Percentiles rank a stretch among this genome's conserved stretches.
These are phyloP conservation scores for Paramecium primaurelia DNA, from an alignment of 73 alveolate genomes.

Conservation along the genomic window DNA sequence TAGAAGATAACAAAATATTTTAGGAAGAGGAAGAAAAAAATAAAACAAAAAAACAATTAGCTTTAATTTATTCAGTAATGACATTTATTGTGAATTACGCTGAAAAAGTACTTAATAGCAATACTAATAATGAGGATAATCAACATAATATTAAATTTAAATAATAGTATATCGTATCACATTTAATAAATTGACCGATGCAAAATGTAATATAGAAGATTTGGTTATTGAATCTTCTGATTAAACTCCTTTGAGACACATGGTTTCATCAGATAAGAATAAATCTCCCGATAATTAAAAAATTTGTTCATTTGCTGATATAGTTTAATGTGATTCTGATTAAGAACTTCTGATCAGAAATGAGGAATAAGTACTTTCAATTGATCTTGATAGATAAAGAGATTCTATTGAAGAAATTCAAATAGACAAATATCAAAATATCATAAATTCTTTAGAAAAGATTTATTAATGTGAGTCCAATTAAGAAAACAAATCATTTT, in stretches of 20 bases:
- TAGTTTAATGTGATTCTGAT: background rate
- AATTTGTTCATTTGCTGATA: background rate
- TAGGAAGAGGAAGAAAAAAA: background rate
- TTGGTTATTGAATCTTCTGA: background rate
- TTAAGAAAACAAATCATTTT: background rate
- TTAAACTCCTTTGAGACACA: background rate
- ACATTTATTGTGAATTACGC: background rate
- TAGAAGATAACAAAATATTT: background rate
- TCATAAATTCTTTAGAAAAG: background rate
- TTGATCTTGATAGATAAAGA: background rate
- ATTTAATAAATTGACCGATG: conserved; percentile 11
- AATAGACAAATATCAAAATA: background rate
- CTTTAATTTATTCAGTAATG: background rate
- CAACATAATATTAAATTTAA: background rate
- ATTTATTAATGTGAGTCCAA: background rate
- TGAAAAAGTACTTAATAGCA: background rate
- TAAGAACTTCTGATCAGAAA: background rate
- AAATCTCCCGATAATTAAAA: background rate
- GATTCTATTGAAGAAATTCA: conserved; percentile 21
- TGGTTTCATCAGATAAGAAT: background rate
- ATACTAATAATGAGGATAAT: conserved; percentile 17
- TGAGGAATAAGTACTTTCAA: background rate
- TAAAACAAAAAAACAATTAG: background rate
- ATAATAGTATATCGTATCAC: background rate
- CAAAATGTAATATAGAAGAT: background rate